phyloP scores from a whole-genome alignment of 345 rosid species.

The Chamaenerion angustifolium region DNA sequence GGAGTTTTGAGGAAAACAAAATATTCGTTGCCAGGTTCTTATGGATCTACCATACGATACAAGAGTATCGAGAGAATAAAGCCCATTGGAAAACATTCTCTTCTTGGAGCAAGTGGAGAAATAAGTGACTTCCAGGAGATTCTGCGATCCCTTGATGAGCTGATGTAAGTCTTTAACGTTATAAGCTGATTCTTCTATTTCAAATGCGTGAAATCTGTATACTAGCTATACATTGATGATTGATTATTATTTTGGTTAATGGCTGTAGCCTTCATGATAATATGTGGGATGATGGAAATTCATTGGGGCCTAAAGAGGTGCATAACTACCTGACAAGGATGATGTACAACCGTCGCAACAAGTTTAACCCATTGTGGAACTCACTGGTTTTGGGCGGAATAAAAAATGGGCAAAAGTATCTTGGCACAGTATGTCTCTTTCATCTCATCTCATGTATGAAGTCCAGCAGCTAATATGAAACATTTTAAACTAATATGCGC shows the following conservation, averaged over 20 bases:
- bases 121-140: slow-evolving; percentile 97
- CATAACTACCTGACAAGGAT: slow-evolving; percentile 88
- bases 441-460: neutral
- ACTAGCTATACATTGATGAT: neutral
- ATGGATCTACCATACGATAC: slow-evolving; percentile 90
- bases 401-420: slow-evolving; percentile 84
- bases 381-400: slow-evolving; percentile 94
- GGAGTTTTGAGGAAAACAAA: neutral
- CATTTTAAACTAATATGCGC: neutral
- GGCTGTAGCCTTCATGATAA: slow-evolving; percentile 73
- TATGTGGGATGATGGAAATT: slow-evolving; percentile 99
- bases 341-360: slow-evolving; percentile 95
- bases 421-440: slow-evolving; percentile 56
- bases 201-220: too few species aligned
- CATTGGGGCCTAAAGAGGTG: slow-evolving; percentile 97
- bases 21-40: too few species aligned
- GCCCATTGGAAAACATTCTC: slow-evolving; percentile 88
- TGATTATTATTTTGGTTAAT: slow-evolving; percentile 6
- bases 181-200: slow-evolving; percentile 5
- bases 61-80: slow-evolving; percentile 80
- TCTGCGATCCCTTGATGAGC: slow-evolving; percentile 75
- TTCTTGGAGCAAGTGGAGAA: slow-evolving; percentile 95
- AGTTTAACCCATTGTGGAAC: slow-evolving; percentile 93
- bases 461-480: neutral
- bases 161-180: slow-evolving; percentile 32